Percentiles rank a stretch among this genome's conserved stretches.
Evolutionary conservation across 371 early-diverging fungal species (phyloP).

Genomic region (Parasitella parasitica): DNA sequence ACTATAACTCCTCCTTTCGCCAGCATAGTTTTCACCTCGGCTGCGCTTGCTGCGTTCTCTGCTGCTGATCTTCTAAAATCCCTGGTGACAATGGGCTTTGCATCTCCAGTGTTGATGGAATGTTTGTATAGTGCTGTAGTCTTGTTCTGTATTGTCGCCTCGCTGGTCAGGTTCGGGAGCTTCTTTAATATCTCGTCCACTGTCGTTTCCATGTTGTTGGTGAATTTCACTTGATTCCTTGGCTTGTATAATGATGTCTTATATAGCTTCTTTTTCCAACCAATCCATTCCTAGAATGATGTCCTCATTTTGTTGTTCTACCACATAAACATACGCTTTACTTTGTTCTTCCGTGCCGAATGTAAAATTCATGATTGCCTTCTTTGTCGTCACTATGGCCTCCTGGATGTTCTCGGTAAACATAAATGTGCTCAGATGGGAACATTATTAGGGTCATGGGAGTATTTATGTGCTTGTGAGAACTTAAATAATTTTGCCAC

Average conservation of each 20-base stretch:
- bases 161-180: background rate
- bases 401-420: no score
- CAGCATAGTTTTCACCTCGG: constrained; percentile 14
- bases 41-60: constrained; percentile 10
- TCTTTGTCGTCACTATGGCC: background rate
- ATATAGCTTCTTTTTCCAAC: background rate
- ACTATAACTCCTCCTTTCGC: background rate
- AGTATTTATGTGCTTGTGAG: no score
- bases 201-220: background rate
- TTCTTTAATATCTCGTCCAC: background rate
- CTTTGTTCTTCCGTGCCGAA: background rate
- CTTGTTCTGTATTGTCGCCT: background rate
- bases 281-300: constrained; percentile 1
- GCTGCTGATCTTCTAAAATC: constrained; percentile 16
- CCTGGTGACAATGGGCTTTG: constrained; percentile 10
- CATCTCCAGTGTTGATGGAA: constrained; percentile 9
- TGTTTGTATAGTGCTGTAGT: constrained; percentile 20
- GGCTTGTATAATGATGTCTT: background rate
- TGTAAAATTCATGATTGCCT: background rate
- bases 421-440: no score
- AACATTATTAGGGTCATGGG: no score
- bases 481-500: no score
- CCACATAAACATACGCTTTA: background rate
- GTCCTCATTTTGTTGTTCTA: background rate
- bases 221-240: background rate